phyloP scores from a whole-genome alignment of 2,329 filamentous ascomycete species.

The Aureobasidium sp. region DNA sequence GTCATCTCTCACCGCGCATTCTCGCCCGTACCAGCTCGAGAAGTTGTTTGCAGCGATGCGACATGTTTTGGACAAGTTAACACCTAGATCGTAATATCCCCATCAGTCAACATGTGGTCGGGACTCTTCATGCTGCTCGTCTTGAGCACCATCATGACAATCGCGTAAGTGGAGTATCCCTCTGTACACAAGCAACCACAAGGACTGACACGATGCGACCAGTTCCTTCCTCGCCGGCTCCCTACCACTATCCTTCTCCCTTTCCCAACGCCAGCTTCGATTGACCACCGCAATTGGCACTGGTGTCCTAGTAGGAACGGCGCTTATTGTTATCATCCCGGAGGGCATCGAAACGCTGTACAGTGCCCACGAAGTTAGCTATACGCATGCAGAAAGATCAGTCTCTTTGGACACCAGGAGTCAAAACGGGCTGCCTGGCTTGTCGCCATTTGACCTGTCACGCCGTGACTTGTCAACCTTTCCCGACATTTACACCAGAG shows the following conservation, averaged over 20 bases:
- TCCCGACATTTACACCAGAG: not conserved
- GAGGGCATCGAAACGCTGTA: slow-evolving; percentile 91
- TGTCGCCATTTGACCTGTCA: not conserved
- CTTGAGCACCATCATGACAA: slow-evolving; percentile 56
- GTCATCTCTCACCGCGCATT: not conserved
- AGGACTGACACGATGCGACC: slow-evolving; percentile 13
- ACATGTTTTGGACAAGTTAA: not conserved
- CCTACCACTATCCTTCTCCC: slow-evolving; percentile 76
- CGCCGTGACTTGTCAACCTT: not conserved
- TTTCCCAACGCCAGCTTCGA: slow-evolving; percentile 79
- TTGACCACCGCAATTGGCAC: slow-evolving; percentile 88
- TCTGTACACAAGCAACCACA: not conserved
- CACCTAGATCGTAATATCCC: too few species aligned
- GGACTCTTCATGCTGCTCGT: slow-evolving; percentile 56
- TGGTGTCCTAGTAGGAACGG: slow-evolving; percentile 88
- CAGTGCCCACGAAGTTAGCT: slow-evolving; percentile 34
- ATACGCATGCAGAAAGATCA: slow-evolving; percentile 14
- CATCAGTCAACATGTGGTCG: slow-evolving; percentile 41
- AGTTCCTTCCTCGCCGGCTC: slow-evolving; percentile 93
- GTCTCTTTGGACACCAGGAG: not conserved
- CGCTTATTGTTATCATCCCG: slow-evolving; percentile 93
- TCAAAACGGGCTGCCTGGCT: not conserved
- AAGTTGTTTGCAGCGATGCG: not conserved
- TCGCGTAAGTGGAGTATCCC: slow-evolving; percentile 44
- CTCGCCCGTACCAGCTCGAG: not conserved